Conservation (phyloP, 495 filamentous ascomycete genomes). For the Podospora pseudopauciseta region DNA sequence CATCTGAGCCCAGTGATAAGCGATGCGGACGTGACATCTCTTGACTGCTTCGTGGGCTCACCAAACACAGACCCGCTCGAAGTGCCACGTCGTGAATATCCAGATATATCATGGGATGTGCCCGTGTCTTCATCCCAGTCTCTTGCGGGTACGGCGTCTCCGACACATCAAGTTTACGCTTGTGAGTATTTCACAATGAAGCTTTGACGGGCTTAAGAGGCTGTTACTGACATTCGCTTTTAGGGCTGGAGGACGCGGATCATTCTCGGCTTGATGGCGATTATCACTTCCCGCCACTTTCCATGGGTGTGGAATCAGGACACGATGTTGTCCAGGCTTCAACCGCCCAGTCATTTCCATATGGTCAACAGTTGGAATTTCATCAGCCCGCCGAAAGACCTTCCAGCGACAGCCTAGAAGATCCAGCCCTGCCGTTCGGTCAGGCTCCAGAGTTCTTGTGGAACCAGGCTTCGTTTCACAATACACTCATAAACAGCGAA, state of each 20-base stretch:
- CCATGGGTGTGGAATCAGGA: background rate
- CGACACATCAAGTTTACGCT: background rate
- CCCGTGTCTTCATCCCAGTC: background rate
- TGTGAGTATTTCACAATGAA: background rate
- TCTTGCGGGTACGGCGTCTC: background rate
- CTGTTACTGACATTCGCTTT: background rate
- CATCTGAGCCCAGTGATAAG: background rate
- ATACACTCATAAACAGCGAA: slow-evolving; percentile 15
- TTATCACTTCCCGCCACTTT: background rate
- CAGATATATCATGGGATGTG: background rate
- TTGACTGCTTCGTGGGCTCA: background rate
- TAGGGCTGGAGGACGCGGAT: background rate
- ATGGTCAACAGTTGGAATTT: background rate
- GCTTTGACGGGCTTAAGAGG: background rate
- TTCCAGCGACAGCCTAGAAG: background rate
- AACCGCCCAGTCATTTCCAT: background rate
- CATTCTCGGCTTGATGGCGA: background rate
- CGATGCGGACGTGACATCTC: background rate
- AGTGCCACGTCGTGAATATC: background rate
- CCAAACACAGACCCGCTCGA: background rate
- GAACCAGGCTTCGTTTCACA: slow-evolving; percentile 12
- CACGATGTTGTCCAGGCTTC: background rate
- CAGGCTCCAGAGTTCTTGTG: background rate
- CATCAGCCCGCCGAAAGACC: background rate
- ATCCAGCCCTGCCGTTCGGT: background rate